Percentiles rank a stretch among this genome's conserved stretches.
Evolutionary conservation across 805 yeast species (phyloP).

Genomic region (Helenozyma rhizophorensis): DNA sequence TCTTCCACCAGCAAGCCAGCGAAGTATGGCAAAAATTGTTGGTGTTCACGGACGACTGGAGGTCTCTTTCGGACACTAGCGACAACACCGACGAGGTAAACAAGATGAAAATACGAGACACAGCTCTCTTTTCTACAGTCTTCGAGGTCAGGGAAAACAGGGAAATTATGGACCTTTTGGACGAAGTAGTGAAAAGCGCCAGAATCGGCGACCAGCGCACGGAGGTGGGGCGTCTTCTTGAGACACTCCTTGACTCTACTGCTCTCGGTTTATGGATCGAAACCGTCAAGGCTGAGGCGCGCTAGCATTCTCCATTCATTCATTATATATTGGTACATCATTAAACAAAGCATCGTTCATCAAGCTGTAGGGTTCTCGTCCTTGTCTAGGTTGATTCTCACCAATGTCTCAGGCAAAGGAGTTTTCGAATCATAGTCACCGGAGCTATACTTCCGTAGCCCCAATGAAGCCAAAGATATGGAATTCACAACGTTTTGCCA

Average conservation of each 20-base stretch:
- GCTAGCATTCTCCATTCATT: neutral
- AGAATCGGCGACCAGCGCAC: too few relatives aligned
- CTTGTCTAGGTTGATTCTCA: slow-evolving; percentile 51
- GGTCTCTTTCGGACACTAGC: slow-evolving; percentile 28
- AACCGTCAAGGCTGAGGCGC: slow-evolving; percentile 10
- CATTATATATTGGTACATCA: neutral
- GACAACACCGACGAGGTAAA: slow-evolving; percentile 39
- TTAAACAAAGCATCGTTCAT: neutral
- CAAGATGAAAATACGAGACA: slow-evolving; percentile 35
- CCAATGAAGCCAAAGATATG: slow-evolving; percentile 55
- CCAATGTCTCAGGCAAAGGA: slow-evolving; percentile 64
- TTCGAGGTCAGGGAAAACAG: slow-evolving; percentile 7
- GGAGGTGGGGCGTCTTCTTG: too few relatives aligned
- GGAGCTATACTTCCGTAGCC: slow-evolving; percentile 37
- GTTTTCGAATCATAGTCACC: slow-evolving; percentile 40
- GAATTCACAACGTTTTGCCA: slow-evolving; percentile 64
- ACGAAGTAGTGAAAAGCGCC: slow-evolving; percentile 7
- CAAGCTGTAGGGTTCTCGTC: slow-evolving; percentile 20
- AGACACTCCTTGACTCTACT: slow-evolving; percentile 3
- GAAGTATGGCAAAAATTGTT: slow-evolving; percentile 59
- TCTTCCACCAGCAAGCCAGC: slow-evolving; percentile 18
- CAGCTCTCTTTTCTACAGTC: slow-evolving; percentile 44
- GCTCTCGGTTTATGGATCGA: slow-evolving; percentile 23
- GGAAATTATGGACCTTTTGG: slow-evolving; percentile 11
- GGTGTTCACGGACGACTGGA: slow-evolving; percentile 48